Percentiles rank a stretch among this genome's conserved stretches.
phyloP scores from a whole-genome alignment of 352 stramenopile genomes.

The Globisporangium acanthophoron region DNA sequence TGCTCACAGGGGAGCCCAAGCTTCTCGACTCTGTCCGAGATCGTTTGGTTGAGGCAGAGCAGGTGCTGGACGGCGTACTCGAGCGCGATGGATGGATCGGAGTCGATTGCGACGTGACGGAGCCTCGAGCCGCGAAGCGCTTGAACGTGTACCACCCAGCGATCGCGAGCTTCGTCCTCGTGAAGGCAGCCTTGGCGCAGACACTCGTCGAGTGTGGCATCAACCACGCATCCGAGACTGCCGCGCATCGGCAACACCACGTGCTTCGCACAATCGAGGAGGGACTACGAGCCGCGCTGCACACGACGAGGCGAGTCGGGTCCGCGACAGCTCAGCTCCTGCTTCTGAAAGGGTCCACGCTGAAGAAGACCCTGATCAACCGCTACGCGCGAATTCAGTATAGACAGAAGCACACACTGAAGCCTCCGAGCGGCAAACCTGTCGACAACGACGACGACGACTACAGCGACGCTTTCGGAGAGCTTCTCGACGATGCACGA shows the following conservation, averaged over 20 bases:
- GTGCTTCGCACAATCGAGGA: constrained; percentile 28
- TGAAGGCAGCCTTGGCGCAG: constrained; percentile 47
- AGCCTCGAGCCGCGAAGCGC: constrained; percentile 16
- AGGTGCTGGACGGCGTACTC: constrained; percentile 37
- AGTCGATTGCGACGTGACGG: constrained; percentile 8
- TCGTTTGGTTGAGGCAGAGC: constrained; percentile 32
- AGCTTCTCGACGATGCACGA: neutral
- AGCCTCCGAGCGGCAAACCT: neutral
- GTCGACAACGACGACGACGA: neutral
- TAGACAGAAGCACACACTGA: neutral
- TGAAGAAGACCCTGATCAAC: constrained; percentile 37
- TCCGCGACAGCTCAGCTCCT: constrained; percentile 40
- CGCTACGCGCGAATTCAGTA: constrained; percentile 1
- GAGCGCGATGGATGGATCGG: constrained; percentile 61
- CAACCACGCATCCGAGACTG: constrained; percentile 15
- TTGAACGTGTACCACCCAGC: constrained; percentile 51
- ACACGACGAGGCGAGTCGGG: constrained; percentile 36
- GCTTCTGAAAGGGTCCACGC: constrained; percentile 40
- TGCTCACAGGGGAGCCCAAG: constrained; percentile 10
- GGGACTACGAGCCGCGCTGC: constrained; percentile 31
- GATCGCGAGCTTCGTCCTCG: constrained; percentile 40
- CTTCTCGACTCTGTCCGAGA: constrained; percentile 14
- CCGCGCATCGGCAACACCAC: constrained; percentile 11
- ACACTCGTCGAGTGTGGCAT: constrained; percentile 37
- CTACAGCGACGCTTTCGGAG: neutral